Evolutionary conservation across 345 rosid species (phyloP).

Genomic region (Citrus medica): DNA sequence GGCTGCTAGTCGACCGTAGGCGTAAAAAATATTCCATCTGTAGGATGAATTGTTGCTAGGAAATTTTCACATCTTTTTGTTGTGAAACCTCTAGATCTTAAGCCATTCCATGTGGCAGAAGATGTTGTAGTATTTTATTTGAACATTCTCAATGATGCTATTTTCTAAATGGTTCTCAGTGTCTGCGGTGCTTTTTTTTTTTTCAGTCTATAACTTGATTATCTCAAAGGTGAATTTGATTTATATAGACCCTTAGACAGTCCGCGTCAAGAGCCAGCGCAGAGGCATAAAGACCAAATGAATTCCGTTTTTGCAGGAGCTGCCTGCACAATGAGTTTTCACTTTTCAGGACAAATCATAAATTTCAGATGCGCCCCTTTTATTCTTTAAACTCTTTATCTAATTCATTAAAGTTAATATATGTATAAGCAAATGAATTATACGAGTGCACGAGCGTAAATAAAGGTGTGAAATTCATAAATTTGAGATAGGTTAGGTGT

Average conservation of each 20-base stretch:
- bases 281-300: too few species aligned
- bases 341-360: too few species aligned
- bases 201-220: not conserved
- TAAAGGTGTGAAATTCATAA: not conserved
- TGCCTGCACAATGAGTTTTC: too few species aligned
- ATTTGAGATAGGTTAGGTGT: not conserved
- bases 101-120: not conserved
- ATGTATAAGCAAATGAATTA: too few species aligned
- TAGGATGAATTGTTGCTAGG: constrained; percentile 1
- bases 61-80: not conserved
- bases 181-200: not conserved
- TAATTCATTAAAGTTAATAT: too few species aligned
- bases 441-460: not conserved
- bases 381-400: too few species aligned
- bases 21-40: not conserved
- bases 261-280: too few species aligned
- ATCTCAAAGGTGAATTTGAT: not conserved
- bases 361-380: too few species aligned
- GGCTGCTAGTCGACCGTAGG: constrained; percentile 1
- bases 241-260: too few species aligned
- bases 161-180: not conserved
- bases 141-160: not conserved
- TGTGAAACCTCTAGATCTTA: not conserved
- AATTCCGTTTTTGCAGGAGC: too few species aligned
- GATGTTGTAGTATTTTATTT: not conserved